phyloP scores from a whole-genome alignment of 2,329 filamentous ascomycete genomes.

The Apiospora phragmitis region DNA sequence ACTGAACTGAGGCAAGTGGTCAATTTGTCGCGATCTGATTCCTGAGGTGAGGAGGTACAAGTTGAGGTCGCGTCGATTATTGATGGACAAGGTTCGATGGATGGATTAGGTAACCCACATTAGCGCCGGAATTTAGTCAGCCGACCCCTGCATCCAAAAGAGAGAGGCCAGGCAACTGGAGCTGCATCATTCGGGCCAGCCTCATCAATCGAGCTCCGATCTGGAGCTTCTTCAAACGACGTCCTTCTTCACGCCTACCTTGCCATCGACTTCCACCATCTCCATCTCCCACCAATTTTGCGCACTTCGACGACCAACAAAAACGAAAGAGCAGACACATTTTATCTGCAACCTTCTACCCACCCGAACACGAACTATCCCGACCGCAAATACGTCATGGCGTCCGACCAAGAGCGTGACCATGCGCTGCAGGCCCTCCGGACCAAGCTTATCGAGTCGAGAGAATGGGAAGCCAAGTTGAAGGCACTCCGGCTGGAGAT shows the following conservation, averaged over 20 bases:
- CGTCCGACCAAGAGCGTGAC: conserved; percentile 60
- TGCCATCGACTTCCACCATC: conserved; percentile 3
- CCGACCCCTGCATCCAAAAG: conserved; percentile 9
- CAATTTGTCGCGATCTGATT: neutral
- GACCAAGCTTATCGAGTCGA: conserved; percentile 82
- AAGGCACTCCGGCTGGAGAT: conserved; percentile 93
- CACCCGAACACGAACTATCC: neutral
- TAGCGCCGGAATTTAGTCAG: conserved; percentile 2
- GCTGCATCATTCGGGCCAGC: conserved; percentile 16
- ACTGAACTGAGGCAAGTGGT: neutral
- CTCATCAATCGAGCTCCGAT: conserved; percentile 8
- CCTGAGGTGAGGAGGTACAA: conserved; percentile 17
- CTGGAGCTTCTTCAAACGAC: conserved; percentile 7
- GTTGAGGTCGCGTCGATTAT: neutral
- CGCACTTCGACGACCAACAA: neutral
- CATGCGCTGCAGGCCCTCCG: conserved; percentile 78
- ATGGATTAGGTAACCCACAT: conserved; percentile 9
- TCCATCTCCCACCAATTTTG: neutral
- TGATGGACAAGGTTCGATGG: neutral
- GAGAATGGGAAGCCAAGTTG: conserved; percentile 98
- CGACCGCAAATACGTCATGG: conserved; percentile 36
- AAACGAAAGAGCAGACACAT: neutral
- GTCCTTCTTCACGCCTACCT: neutral
- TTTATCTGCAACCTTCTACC: neutral
- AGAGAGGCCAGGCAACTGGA: conserved; percentile 15